Evolutionary conservation across 2,329 filamentous ascomycete genomes (phyloP).

Genomic region (Sclerotinia spermophila): DNA sequence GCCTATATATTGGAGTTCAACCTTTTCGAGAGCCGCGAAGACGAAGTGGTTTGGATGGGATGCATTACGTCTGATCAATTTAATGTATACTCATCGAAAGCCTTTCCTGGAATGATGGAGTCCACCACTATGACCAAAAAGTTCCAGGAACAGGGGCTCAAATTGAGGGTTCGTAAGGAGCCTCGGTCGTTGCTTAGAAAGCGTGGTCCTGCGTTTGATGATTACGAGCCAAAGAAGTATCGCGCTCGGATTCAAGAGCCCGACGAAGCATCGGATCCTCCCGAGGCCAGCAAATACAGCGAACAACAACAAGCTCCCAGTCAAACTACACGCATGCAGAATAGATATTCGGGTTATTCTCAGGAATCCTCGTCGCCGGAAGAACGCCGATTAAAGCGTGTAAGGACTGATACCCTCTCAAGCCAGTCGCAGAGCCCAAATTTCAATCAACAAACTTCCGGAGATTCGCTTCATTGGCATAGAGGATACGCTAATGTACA

Average conservation of each 20-base stretch:
- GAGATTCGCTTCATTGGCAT: conserved; percentile 4
- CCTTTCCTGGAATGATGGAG: conserved; percentile 75
- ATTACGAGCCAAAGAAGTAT: conserved; percentile 36
- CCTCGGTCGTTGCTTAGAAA: conserved; percentile 50
- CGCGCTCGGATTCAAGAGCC: conserved; percentile 13
- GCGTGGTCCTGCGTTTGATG: conserved; percentile 35
- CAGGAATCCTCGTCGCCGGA: conserved; percentile 12
- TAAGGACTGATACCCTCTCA: not conserved
- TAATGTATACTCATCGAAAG: conserved; percentile 60
- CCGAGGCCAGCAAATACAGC: conserved; percentile 6
- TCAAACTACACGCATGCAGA: conserved; percentile 5
- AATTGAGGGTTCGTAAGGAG: conserved; percentile 78
- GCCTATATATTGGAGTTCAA: conserved; percentile 71
- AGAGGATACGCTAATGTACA: not conserved
- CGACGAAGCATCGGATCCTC: not conserved
- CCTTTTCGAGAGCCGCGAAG: conserved; percentile 64
- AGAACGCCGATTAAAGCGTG: not conserved
- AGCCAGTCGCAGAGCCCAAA: conserved; percentile 11
- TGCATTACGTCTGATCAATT: conserved; percentile 62
- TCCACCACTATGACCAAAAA: conserved; percentile 77
- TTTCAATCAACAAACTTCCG: conserved; percentile 2
- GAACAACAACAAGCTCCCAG: conserved; percentile 1
- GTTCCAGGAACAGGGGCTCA: conserved; percentile 84
- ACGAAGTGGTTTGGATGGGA: conserved; percentile 28
- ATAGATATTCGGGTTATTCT: conserved; percentile 14